Conservation (phyloP, 805 yeast species). For the Candida peoriensis region DNA sequence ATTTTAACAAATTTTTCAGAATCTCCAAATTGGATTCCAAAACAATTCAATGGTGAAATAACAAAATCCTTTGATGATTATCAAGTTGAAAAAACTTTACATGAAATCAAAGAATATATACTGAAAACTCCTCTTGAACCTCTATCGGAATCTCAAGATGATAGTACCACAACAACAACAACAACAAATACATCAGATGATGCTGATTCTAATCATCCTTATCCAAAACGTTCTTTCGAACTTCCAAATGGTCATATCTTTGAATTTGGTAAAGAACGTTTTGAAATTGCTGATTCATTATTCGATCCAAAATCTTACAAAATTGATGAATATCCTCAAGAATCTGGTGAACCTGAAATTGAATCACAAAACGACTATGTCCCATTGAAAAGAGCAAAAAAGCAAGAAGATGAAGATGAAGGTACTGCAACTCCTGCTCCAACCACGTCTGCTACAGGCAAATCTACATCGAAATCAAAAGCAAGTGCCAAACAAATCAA, state of each 20-base stretch:
- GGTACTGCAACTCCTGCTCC: constrained; percentile 18
- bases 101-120: constrained; percentile 73
- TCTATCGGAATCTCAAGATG: constrained; percentile 15
- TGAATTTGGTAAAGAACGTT: constrained; percentile 57
- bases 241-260: constrained; percentile 71
- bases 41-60: constrained; percentile 14
- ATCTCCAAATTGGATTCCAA: constrained; percentile 29
- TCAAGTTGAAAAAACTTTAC: constrained; percentile 50
- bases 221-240: constrained; percentile 51
- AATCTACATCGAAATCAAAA: constrained; percentile 24
- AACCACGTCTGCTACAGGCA: constrained; percentile 17
- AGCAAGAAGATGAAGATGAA: constrained; percentile 28
- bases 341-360: constrained; percentile 48
- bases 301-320: constrained; percentile 54
- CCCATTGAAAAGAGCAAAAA: constrained; percentile 58
- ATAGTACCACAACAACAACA: too few species aligned
- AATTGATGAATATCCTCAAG: constrained; percentile 31
- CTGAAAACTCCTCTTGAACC: constrained; percentile 47
- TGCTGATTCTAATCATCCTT: constrained; percentile 22
- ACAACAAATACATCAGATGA: constrained; percentile 8
- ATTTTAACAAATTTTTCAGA: constrained; percentile 24
- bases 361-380: constrained; percentile 57
- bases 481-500: constrained; percentile 20
- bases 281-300: constrained; percentile 62
- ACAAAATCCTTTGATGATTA: constrained; percentile 46